Base-by-base conservation (phyloP, 73 alveolate species). In the Stentor coeruleus region DNA sequence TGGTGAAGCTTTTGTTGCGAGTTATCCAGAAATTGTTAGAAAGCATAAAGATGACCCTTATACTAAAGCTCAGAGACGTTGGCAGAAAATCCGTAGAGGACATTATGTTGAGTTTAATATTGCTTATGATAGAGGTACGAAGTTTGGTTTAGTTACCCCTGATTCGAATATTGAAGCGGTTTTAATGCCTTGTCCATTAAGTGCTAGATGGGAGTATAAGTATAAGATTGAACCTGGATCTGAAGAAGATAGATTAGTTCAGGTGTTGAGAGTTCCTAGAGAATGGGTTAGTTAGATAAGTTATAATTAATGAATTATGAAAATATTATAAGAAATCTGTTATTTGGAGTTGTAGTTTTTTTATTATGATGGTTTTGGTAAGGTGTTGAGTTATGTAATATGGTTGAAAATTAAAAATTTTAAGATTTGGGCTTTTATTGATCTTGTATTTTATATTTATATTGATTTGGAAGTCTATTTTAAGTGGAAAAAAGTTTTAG, bases 101-200 rank as follows among this genome's bases (percentile, higher is more conserved):
- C 88, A 94, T 33, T 94, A 94, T 84, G 91, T 91, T 60, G 98
- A 94, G 82, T 94, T 94, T 85, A 94, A 94, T 76, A 87, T 94
- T 33, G 89, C 92, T 30, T 91, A 90, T 57, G 98, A 94, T 66
- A 91, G 98, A 77, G 98, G 98, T 26, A 94, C 96, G 28, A 90
- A 85, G 74, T 94, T 94, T 86, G 98, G 98, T 14, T 87, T 94
- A 15, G 87, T 87, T 60, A 89, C 96, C 31, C 96, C 96, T 2
- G 90, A 87, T 74, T 94, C 97, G 3, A 86, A 92, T 58, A 90
- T 94, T 11, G 98, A 94, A 81, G 91, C 92, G 33, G 90, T 94
- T 20, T 85, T 94, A 74, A 91, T 94, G 93, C 86, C 96, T 58
- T 84, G 92, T 30, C 98, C 98, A 31, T 88, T 85, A 11, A 39